These are phyloP conservation scores for Monilinia fructicola DNA, from an alignment of 2,329 filamentous ascomycete genomes.

Conservation along the genomic window DNA sequence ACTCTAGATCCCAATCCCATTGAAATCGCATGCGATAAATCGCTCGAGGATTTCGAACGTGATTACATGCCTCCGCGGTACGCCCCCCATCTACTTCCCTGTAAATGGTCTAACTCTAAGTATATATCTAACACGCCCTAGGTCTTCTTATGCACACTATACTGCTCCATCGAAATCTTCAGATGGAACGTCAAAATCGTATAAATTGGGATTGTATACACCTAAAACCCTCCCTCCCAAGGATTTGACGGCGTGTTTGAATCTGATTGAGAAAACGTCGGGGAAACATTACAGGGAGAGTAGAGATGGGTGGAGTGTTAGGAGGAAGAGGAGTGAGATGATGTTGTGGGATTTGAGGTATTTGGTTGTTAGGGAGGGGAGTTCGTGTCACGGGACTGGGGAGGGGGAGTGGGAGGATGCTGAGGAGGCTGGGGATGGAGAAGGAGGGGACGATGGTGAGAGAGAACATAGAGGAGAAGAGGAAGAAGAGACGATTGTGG, in stretches of 20 bases:
- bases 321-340: slow-evolving; percentile 67
- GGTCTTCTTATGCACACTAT: neutral
- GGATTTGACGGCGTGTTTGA: slow-evolving; percentile 55
- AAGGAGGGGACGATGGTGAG: neutral
- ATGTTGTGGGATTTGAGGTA: slow-evolving; percentile 65
- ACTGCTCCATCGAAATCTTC: neutral
- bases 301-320: slow-evolving; percentile 60
- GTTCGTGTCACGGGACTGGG: slow-evolving; percentile 54
- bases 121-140: slow-evolving; percentile 21
- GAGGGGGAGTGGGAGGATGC: slow-evolving; percentile 57
- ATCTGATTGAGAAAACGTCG: slow-evolving; percentile 63
- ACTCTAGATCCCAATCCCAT: slow-evolving; percentile 38
- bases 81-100: neutral
- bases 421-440: slow-evolving; percentile 29
- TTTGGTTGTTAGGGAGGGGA: slow-evolving; percentile 53
- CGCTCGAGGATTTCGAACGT: slow-evolving; percentile 50
- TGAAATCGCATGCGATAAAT: slow-evolving; percentile 50
- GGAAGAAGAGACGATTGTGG: neutral
- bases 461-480: neutral
- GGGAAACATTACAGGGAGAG: slow-evolving; percentile 63
- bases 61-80: slow-evolving; percentile 48
- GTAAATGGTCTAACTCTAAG: neutral
- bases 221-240: slow-evolving; percentile 44
- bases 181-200: slow-evolving; percentile 41
- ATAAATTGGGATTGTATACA: slow-evolving; percentile 48